These are phyloP conservation scores for Leishmania mexicana DNA, from an alignment of 208 protist genomes.

Conservation along the genomic window DNA sequence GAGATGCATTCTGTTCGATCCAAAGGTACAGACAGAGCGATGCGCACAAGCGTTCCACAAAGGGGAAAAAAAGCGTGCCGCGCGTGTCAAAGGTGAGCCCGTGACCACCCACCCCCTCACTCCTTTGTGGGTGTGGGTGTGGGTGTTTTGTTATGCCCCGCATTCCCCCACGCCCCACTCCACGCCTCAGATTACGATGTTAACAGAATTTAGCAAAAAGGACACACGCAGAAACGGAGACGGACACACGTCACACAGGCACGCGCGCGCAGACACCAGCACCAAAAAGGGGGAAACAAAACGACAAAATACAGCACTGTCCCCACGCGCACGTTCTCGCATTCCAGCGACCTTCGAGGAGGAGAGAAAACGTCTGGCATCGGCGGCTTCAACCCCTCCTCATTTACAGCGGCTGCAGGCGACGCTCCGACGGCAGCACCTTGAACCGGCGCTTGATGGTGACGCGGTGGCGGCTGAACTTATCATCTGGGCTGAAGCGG, in stretches of 20 bases:
- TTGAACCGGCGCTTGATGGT: constrained; percentile 93
- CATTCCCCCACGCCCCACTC: neutral
- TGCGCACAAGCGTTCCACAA: neutral
- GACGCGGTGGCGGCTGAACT: constrained; percentile 91
- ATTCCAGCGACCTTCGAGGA: neutral
- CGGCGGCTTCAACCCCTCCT: neutral
- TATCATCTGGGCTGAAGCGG: constrained; percentile 94
- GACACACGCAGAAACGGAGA: neutral
- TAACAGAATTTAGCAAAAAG: neutral
- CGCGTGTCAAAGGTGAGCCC: neutral
- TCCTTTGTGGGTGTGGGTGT: neutral
- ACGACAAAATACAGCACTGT: neutral
- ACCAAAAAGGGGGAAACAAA: neutral
- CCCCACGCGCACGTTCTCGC: neutral
- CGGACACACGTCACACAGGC: neutral
- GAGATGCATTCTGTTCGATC: neutral
- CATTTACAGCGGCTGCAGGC: constrained; percentile 71
- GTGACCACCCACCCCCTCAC: neutral
- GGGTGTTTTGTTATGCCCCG: neutral
- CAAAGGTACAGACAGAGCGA: neutral
- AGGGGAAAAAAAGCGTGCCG: neutral
- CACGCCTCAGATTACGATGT: neutral
- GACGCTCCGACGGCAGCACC: constrained; percentile 75
- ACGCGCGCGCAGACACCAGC: neutral
- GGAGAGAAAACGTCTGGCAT: neutral